Conservation (phyloP, 2,329 filamentous ascomycete species). For the Xylariomycetidae sp. region DNA sequence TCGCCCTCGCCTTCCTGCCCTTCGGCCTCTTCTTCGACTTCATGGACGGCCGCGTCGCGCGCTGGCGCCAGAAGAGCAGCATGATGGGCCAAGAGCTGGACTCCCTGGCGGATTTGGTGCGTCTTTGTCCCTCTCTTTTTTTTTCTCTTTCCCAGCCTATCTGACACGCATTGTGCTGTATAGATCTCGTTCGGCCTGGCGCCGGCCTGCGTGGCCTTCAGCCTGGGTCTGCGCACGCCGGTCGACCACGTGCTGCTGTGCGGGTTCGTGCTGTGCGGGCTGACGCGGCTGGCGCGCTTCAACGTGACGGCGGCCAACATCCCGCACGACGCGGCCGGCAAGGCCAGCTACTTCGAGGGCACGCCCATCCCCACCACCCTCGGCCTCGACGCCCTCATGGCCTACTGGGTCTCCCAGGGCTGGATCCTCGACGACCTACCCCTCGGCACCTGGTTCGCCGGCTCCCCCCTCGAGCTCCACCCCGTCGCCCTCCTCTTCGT, state of each 20-base stretch:
- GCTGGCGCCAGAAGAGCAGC: slow-evolving; percentile 94
- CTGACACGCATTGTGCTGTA: neutral
- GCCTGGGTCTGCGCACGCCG: slow-evolving; percentile 77
- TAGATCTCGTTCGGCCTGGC: slow-evolving; percentile 94
- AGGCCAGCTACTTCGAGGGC: slow-evolving; percentile 93
- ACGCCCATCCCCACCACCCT: slow-evolving; percentile 92
- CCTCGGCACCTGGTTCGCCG: slow-evolving; percentile 61
- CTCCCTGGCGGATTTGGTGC: slow-evolving; percentile 87
- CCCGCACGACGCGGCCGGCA: slow-evolving; percentile 86
- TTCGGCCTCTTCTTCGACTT: slow-evolving; percentile 97
- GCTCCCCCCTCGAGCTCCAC: slow-evolving; percentile 73
- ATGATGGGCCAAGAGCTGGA: slow-evolving; percentile 98
- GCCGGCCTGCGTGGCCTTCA: slow-evolving; percentile 81
- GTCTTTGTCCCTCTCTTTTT: slow-evolving; percentile 17
- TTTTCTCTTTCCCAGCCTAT: neutral
- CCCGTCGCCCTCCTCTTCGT: slow-evolving; percentile 76
- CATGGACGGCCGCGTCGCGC: slow-evolving; percentile 92
- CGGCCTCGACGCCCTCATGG: slow-evolving; percentile 75
- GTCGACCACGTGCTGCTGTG: slow-evolving; percentile 74
- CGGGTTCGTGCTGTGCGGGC: slow-evolving; percentile 90
- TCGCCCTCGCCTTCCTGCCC: slow-evolving; percentile 80
- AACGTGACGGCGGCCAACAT: slow-evolving; percentile 89
- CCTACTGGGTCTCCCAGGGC: slow-evolving; percentile 76
- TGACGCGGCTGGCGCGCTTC: slow-evolving; percentile 91
- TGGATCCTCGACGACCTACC: slow-evolving; percentile 79